Base-by-base conservation (phyloP, 2,329 filamentous ascomycete genomes). In the Calonectria naviculata region DNA sequence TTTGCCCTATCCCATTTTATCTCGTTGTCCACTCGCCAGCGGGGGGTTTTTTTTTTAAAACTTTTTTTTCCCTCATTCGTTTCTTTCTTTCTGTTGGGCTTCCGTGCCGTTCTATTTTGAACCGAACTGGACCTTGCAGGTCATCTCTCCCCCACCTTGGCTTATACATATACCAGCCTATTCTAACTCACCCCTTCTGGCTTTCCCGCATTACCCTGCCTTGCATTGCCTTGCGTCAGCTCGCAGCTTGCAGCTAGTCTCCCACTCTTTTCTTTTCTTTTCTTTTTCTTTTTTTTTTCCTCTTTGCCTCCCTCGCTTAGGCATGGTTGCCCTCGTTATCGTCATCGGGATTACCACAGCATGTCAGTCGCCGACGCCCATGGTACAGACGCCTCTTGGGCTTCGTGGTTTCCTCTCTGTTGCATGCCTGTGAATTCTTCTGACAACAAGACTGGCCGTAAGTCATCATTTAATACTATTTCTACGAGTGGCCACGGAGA, bases 401-500 rank as follows among this genome's bases (percentile, higher is more conserved):
- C 83, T 71, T 86, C 86, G 72, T 89, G 87, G 85, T 82, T 89
- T 71, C 81, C 83, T 68, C 81, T 83, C 68, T 89, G 87, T 78
- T 89, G 87, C 78, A 78, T 79, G 73, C 83, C 84, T 72, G 77
- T 83, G 72, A 77, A 80, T 68, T 82, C 82, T 76, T 81, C 81
- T 61, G 81, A 84, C 71, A 82, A 85, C 74, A 84, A 83, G 80
- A 76, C 80, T 72, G 79, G 79, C 75, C 78, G 81, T 77, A 82
- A 83, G 84, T 80, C 73, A 64, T 67, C 74, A 66, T 72, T 73
- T 74, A 73, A 75, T 78, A 76, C 74, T 71, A 67, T 67, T 72
- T 73, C 73, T 66, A 54, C 71, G 29, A 10, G n/a, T 38, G 52
- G 52, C 12, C 64, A 52, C 60, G 72, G 75, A 68, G 78, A 75